phyloP scores from a whole-genome alignment of 1,284 basidiomycete species.

The Naganishia sp. region DNA sequence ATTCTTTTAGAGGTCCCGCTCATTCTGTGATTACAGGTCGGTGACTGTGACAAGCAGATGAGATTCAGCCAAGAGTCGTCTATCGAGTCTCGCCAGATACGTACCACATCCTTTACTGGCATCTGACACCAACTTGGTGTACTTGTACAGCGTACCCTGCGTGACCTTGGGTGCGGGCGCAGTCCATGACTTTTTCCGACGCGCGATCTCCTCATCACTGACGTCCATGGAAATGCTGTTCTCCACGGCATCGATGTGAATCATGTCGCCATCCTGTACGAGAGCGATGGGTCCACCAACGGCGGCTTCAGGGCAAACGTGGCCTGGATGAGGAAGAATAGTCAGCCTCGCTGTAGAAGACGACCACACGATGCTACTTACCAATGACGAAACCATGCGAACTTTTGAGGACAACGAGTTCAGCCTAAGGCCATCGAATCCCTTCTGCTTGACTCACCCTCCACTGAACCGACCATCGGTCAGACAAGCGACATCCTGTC shows the following conservation, averaged over 20 bases:
- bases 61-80: neutral
- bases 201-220: conserved; percentile 72
- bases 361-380: conserved; percentile 31
- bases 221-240: conserved; percentile 82
- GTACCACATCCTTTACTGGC: conserved; percentile 56
- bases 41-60: conserved; percentile 2
- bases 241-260: conserved; percentile 75
- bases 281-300: conserved; percentile 94
- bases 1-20: conserved; percentile 8
- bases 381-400: conserved; percentile 60
- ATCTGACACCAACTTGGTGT: conserved; percentile 77
- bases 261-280: conserved; percentile 85
- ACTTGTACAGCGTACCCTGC: conserved; percentile 84
- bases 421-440: neutral
- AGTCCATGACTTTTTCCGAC: conserved; percentile 72
- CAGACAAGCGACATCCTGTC: conserved; percentile 84
- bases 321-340: conserved; percentile 43
- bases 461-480: conserved; percentile 97
- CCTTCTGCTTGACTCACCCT: conserved; percentile 55
- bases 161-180: conserved; percentile 81
- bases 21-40: conserved; percentile 13
- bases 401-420: neutral
- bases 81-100: neutral
- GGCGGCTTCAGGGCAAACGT: conserved; percentile 89
- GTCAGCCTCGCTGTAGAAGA: conserved; percentile 54